Base-by-base conservation (phyloP, 495 filamentous ascomycete species). In the Penicillium silybi region DNA sequence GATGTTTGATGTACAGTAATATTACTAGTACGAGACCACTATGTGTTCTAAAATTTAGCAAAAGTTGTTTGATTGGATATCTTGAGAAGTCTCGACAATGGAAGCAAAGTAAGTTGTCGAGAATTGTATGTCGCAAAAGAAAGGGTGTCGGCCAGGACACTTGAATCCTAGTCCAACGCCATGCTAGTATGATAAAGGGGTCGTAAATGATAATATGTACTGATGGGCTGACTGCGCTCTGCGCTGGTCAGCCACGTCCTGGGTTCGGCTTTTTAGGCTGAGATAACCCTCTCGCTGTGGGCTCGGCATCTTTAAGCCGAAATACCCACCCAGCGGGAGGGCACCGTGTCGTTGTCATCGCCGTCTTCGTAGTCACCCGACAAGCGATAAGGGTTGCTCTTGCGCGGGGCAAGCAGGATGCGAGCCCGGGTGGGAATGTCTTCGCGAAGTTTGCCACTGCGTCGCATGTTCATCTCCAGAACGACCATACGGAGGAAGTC, bases 401-500 rank as follows among this genome's bases (percentile, higher is more conserved):
- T 87, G 61, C 93, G 80, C 18, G 93, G 90, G 34, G 92, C 92
- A n/a, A 98, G 72, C 68, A 88, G 89, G 67, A 93, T 83, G 52
- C 83, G 83, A 35, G 93, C 93, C 44, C 85, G 81, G 9, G 91
- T 89, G 37, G 87, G 86, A n/a, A 83, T 82, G 41, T 86, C 85
- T 41, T 92, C 87, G 58, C 90, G 88, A 50, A 98, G 73, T 70
- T 98, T 97, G 40, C 93, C 93, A 40, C 78, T 80, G 59, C 89
- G 85, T 26, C 92, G 86, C 93, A 98, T 98, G 52, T 92, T 89
- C 87, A 96, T 96, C 71, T 98, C 93, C 61, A 97, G 78, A 47
- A 97, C 92, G 23, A 95, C 89, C 60, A 97, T 85, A 25, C 93
- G 84, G 44, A 98, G 84, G 71, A 97, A 98, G 57, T 97, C 87